A percentile compares a stretch with the other conserved stretches of the same genome.
Conservation (phyloP, 768 basidiomycete genomes). For the Agrocybe pediades region DNA sequence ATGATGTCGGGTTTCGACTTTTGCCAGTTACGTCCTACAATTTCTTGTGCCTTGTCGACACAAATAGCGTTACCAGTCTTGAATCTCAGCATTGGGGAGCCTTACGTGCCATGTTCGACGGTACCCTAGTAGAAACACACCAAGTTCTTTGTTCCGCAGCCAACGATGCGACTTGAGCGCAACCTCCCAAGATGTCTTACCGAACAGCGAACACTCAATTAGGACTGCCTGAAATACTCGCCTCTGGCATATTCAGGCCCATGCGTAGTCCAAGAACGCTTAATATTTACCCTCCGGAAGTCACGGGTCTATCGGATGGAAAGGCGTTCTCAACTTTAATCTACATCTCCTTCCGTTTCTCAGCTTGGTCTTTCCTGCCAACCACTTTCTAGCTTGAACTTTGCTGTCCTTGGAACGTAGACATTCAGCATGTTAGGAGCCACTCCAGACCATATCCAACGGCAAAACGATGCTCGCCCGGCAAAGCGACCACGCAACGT, state of each 20-base stretch:
- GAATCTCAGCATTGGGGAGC: no score
- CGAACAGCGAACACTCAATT: neutral
- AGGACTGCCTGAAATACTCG: constrained; percentile 14
- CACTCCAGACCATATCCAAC: constrained; percentile 16
- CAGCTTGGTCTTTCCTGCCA: constrained; percentile 9
- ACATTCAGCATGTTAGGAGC: constrained; percentile 27
- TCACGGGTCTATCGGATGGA: constrained; percentile 26
- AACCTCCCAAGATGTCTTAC: neutral
- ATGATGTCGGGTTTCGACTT: neutral
- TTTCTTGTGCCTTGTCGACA: constrained; percentile 1
- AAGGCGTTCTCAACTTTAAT: constrained; percentile 25
- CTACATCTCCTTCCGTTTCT: constrained; percentile 18
- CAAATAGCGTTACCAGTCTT: no score
- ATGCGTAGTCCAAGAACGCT: constrained; percentile 14
- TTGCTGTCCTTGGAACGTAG: neutral
- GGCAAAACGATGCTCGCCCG: constrained; percentile 23
- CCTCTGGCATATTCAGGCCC: neutral
- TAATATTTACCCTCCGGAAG: constrained; percentile 27
- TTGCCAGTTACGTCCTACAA: neutral
- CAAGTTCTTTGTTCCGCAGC: no score
- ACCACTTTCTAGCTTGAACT: constrained; percentile 3
- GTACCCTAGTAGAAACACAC: no score
- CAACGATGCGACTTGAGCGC: neutral
- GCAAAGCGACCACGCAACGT: constrained; percentile 33
- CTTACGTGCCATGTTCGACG: no score